phyloP scores from a whole-genome alignment of 805 yeast species.

The Metschnikowia kofuensis region DNA sequence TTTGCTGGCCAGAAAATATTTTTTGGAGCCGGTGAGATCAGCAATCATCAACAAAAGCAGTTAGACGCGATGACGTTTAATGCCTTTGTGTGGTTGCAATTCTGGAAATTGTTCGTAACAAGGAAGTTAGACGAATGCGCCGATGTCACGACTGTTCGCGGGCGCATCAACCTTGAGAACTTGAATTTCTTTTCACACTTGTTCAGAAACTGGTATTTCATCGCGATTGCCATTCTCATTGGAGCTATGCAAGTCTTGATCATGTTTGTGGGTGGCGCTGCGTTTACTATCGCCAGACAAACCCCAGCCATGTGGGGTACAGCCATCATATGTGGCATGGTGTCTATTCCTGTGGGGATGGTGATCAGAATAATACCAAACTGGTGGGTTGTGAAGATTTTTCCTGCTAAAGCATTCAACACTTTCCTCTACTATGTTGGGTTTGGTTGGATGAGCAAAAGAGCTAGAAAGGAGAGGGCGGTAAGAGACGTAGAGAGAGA shows the following conservation, averaged over 20 bases:
- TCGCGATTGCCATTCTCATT: conserved; percentile 67
- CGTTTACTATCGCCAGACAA: conserved; percentile 78
- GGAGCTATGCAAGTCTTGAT: conserved; percentile 83
- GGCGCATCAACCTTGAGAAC: conserved; percentile 59
- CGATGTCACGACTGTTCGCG: conserved; percentile 54
- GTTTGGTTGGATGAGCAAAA: conserved; percentile 32
- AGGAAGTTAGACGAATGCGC: conserved; percentile 89
- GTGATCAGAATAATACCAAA: conserved; percentile 83
- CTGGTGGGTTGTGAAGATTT: conserved; percentile 57
- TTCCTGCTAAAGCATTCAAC: conserved; percentile 60
- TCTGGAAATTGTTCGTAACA: conserved; percentile 87
- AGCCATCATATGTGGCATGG: conserved; percentile 75
- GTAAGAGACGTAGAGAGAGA: conserved; percentile 19
- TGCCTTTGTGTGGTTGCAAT: conserved; percentile 96
- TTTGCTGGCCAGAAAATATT: conserved; percentile 72
- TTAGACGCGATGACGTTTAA: conserved; percentile 87
- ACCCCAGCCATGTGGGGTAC: conserved; percentile 89
- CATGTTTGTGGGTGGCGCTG: conserved; percentile 97
- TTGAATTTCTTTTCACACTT: conserved; percentile 82
- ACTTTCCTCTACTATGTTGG: conserved; percentile 35
- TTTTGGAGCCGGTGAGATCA: conserved; percentile 32
- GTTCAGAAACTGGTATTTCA: conserved; percentile 78
- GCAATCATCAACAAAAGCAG: conserved; percentile 51
- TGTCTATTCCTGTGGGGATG: conserved; percentile 78
- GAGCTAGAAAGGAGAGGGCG: conserved; percentile 20